A percentile compares a stretch with the other conserved stretches of the same genome.
Evolutionary conservation across 2,329 filamentous ascomycete genomes (phyloP).

Genomic region (Macroventuria anomochaeta): DNA sequence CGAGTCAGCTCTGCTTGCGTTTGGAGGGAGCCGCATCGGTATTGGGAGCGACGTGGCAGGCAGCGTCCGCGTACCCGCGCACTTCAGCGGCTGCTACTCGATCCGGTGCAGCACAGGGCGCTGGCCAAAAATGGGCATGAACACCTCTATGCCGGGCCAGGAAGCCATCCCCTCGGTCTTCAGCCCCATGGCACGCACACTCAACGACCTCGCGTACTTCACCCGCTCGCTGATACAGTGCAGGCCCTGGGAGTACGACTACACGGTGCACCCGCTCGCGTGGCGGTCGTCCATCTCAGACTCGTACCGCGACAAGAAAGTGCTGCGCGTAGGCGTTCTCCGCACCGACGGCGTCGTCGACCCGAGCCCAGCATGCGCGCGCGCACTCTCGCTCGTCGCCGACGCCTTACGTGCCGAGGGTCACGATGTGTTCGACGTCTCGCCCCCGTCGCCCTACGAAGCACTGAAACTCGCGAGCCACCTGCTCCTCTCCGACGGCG

Average conservation of each 20-base stretch:
- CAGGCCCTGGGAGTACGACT: constrained; percentile 89
- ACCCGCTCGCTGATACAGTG: constrained; percentile 77
- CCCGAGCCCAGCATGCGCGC: constrained; percentile 80
- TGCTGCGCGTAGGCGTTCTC: constrained; percentile 76
- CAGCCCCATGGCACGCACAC: constrained; percentile 87
- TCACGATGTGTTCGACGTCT: constrained; percentile 73
- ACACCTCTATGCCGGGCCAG: constrained; percentile 89
- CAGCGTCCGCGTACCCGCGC: constrained; percentile 83
- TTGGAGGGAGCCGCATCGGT: constrained; percentile 82
- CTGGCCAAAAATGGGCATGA: constrained; percentile 85
- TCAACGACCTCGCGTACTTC: constrained; percentile 85
- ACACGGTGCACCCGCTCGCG: constrained; percentile 80
- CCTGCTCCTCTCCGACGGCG: constrained; percentile 84
- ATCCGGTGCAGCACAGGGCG: constrained; percentile 86
- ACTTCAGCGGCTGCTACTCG: constrained; percentile 88
- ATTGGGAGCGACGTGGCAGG: constrained; percentile 92
- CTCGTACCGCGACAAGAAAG: constrained; percentile 66
- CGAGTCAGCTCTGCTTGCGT: constrained; percentile 80
- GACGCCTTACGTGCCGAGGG: constrained; percentile 72
- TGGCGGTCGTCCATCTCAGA: constrained; percentile 72
- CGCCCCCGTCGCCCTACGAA: constrained; percentile 73
- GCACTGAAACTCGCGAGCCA: constrained; percentile 78
- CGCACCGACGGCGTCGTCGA: constrained; percentile 82
- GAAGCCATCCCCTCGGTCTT: constrained; percentile 90
- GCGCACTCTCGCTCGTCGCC: constrained; percentile 75